Conservation (phyloP, 2,329 filamentous ascomycete genomes). For the Cytospora paraplurivora region DNA sequence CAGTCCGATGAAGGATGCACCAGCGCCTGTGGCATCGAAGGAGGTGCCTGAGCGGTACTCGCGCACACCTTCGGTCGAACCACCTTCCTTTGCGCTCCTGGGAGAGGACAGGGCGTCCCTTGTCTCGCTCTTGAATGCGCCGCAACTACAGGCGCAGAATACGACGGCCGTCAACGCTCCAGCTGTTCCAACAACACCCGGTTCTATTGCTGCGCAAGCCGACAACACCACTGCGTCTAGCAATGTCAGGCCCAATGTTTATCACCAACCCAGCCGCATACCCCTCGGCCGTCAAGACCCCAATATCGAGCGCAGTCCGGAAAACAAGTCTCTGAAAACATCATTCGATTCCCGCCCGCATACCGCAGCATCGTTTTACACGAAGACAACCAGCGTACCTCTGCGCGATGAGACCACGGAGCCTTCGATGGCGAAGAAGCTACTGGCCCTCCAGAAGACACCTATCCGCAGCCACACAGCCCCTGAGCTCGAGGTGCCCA, state of each 20-base stretch:
- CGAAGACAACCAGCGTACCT: slow-evolving; percentile 55
- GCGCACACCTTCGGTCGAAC: slow-evolving; percentile 64
- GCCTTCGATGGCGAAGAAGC: slow-evolving; percentile 47
- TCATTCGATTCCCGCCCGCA: slow-evolving; percentile 42
- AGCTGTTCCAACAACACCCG: slow-evolving; percentile 48
- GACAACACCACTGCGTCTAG: slow-evolving; percentile 29
- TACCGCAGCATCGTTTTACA: slow-evolving; percentile 50
- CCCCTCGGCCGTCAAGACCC: slow-evolving; percentile 26
- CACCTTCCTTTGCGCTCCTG: slow-evolving; percentile 59
- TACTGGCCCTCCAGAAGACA: slow-evolving; percentile 45
- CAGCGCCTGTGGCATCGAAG: background rate
- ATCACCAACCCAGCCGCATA: slow-evolving; percentile 8
- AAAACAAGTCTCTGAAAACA: slow-evolving; percentile 13
- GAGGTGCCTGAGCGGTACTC: slow-evolving; percentile 44
- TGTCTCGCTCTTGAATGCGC: slow-evolving; percentile 62
- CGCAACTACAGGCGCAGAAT: slow-evolving; percentile 45
- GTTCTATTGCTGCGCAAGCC: slow-evolving; percentile 33
- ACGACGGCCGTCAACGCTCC: slow-evolving; percentile 44
- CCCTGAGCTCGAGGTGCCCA: slow-evolving; percentile 35
- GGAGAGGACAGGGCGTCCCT: slow-evolving; percentile 59
- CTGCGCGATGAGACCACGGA: slow-evolving; percentile 49
- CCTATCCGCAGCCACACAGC: slow-evolving; percentile 42
- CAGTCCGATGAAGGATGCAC: slow-evolving; percentile 27
- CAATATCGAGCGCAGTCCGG: slow-evolving; percentile 22
- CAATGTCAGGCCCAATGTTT: slow-evolving; percentile 9